phyloP scores from a whole-genome alignment of 2,329 filamentous ascomycete genomes.

The Sordariomycetes sp. region DNA sequence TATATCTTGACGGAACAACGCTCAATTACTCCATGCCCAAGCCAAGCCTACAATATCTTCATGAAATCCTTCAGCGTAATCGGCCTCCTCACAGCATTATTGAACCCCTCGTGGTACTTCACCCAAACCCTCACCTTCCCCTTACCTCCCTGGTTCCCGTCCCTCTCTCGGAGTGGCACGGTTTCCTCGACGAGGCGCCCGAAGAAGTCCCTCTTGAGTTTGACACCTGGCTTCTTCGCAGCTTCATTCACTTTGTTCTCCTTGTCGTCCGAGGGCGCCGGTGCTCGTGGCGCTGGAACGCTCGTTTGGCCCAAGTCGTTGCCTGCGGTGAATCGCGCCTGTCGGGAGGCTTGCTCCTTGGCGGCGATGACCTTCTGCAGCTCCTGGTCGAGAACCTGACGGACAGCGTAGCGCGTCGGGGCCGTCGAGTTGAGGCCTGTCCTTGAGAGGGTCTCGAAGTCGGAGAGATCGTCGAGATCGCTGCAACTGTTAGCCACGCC shows the following conservation, averaged over 20 bases:
- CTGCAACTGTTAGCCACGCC: slow-evolving; percentile 20
- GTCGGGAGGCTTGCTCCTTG: slow-evolving; percentile 55
- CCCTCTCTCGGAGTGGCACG: slow-evolving; percentile 25
- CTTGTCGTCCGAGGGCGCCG: slow-evolving; percentile 22
- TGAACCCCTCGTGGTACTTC: slow-evolving; percentile 80
- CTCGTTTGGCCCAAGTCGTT: slow-evolving; percentile 15
- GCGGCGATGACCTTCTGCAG: slow-evolving; percentile 61
- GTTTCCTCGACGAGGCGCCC: slow-evolving; percentile 54
- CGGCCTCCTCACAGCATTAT: slow-evolving; percentile 85
- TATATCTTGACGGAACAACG: not conserved
- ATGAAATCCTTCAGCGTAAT: slow-evolving; percentile 67
- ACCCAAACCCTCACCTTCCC: slow-evolving; percentile 65
- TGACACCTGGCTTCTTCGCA: slow-evolving; percentile 18
- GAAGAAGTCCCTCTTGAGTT: slow-evolving; percentile 74
- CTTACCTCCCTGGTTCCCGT: slow-evolving; percentile 24
- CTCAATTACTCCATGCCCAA: not conserved
- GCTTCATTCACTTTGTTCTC: slow-evolving; percentile 23
- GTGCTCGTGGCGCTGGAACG: slow-evolving; percentile 8
- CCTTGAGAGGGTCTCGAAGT: slow-evolving; percentile 58
- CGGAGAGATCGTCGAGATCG: slow-evolving; percentile 65
- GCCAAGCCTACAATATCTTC: slow-evolving; percentile 2
- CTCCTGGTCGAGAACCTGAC: slow-evolving; percentile 88
- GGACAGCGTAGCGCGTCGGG: slow-evolving; percentile 81
- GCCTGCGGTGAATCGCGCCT: slow-evolving; percentile 52
- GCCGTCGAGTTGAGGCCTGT: slow-evolving; percentile 45